A percentile compares a stretch with the other conserved stretches of the same genome.
Evolutionary conservation across 805 yeast genomes (phyloP).

Genomic region (Metschnikowia picachoensis): DNA sequence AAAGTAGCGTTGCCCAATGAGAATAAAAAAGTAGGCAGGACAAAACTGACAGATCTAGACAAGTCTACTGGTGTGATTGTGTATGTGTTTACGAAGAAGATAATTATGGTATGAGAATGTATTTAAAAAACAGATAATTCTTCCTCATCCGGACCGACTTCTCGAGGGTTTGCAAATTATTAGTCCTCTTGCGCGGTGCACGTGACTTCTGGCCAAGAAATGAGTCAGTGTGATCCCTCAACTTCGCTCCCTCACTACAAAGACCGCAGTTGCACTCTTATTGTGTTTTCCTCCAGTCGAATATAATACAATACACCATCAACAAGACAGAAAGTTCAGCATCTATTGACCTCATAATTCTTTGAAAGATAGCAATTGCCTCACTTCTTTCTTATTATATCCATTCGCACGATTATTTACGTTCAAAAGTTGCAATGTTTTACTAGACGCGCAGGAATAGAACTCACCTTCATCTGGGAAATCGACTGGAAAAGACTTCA

Average conservation of each 20-base stretch:
- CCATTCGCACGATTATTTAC: not conserved
- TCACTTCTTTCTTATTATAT: not conserved
- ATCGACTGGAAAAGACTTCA: not conserved
- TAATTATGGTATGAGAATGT: too few relatives aligned
- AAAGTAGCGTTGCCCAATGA: too few relatives aligned
- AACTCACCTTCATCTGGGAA: not conserved
- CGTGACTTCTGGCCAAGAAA: not conserved
- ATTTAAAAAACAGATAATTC: too few relatives aligned
- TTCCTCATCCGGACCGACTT: too few relatives aligned
- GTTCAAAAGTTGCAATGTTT: constrained; percentile 3
- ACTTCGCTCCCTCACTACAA: not conserved
- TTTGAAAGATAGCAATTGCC: not conserved
- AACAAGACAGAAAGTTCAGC: constrained; percentile 5
- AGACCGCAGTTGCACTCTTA: not conserved
- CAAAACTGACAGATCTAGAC: too few relatives aligned
- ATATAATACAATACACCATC: constrained; percentile 2
- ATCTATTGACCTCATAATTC: constrained; percentile 1
- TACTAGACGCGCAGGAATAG: constrained; percentile 3
- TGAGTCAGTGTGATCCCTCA: not conserved
- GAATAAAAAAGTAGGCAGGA: too few relatives aligned
- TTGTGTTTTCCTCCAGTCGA: constrained; percentile 2
- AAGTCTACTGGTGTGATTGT: too few relatives aligned
- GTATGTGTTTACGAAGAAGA: too few relatives aligned
- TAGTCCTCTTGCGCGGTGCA: not conserved
- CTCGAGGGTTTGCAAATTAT: not conserved